Conservation (phyloP, 495 filamentous ascomycete genomes). For the Penicillium diatomitis region DNA sequence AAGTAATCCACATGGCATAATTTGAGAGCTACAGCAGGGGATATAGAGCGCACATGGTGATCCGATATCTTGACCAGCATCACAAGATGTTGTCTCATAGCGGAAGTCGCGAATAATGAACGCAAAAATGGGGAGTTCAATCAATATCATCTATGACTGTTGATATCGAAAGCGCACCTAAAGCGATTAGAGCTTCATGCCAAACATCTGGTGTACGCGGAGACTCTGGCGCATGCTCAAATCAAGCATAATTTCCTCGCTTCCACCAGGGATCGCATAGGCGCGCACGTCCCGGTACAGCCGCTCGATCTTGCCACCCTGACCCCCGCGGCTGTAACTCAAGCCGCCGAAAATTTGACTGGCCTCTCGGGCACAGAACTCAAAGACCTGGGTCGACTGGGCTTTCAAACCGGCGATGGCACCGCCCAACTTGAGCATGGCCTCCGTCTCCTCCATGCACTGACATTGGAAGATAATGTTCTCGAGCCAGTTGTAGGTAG, state of each 20-base stretch:
- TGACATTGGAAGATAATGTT: conserved; percentile 87
- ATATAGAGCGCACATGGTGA: too few species aligned
- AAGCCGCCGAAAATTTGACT: conserved; percentile 96
- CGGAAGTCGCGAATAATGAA: too few species aligned
- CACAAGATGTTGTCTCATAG: too few species aligned
- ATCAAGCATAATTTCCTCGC: conserved; percentile 98
- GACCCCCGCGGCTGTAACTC: conserved; percentile 85
- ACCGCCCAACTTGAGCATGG: conserved; percentile 90
- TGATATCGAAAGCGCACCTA: not conserved
- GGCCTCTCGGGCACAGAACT: conserved; percentile 94
- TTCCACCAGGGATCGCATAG: conserved; percentile 94
- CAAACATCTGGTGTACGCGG: conserved; percentile 80
- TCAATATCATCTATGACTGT: not conserved
- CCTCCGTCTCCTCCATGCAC: conserved; percentile 88
- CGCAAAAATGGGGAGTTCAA: too few species aligned
- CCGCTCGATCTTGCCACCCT: conserved; percentile 92
- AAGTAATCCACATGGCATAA: too few species aligned
- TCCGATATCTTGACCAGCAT: too few species aligned
- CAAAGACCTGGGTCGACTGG: conserved; percentile 84
- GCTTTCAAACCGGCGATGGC: conserved; percentile 93
- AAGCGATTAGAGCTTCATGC: conserved; percentile 78
- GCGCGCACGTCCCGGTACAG: conserved; percentile 95
- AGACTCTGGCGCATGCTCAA: conserved; percentile 89
- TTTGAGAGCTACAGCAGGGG: too few species aligned
- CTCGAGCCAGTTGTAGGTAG: conserved; percentile 95